A percentile compares a stretch with the other conserved stretches of the same genome.
Conservation (phyloP, 306 rosid species). For the Luffa aegyptiaca region DNA sequence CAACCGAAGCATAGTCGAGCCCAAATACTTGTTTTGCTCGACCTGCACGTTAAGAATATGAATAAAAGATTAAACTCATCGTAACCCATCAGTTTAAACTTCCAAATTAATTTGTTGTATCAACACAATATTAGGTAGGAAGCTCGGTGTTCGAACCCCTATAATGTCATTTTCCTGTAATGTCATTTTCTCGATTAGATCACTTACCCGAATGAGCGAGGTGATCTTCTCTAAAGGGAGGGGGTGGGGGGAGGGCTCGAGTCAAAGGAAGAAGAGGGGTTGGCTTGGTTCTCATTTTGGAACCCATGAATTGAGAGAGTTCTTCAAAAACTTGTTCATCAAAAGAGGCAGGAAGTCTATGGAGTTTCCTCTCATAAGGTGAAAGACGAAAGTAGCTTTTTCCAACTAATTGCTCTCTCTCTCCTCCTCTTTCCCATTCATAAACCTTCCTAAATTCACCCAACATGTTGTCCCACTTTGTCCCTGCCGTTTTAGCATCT, state of each 20-base stretch:
- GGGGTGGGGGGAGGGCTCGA: conserved; percentile 41
- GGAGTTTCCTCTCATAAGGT: conserved; percentile 86
- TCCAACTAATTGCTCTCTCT: conserved; percentile 57
- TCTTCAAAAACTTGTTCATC: conserved; percentile 96
- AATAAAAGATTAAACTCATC: background rate
- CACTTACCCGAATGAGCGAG: conserved; percentile 40
- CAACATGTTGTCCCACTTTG: conserved; percentile 97
- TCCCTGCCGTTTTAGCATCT: conserved; percentile 83
- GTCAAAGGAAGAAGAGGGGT: conserved; percentile 24
- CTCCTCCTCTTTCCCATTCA: conserved; percentile 95
- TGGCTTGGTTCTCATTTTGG: conserved; percentile 58
- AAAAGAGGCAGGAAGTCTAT: conserved; percentile 88
- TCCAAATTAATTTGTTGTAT: no score
- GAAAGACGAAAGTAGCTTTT: conserved; percentile 94
- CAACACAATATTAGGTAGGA: no score
- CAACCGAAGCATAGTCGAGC: conserved; percentile 35
- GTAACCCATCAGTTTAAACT: no score
- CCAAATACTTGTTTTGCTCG: conserved; percentile 31
- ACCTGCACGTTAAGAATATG: background rate
- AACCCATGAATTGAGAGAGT: conserved; percentile 82
- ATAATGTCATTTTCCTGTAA: background rate
- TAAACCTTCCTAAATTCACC: conserved; percentile 93
- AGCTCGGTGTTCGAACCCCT: background rate
- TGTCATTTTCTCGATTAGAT: background rate
- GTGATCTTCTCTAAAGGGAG: conserved; percentile 59